Evolutionary conservation across 495 filamentous ascomycete species (phyloP).

Genomic region (Extremus antarcticus): DNA sequence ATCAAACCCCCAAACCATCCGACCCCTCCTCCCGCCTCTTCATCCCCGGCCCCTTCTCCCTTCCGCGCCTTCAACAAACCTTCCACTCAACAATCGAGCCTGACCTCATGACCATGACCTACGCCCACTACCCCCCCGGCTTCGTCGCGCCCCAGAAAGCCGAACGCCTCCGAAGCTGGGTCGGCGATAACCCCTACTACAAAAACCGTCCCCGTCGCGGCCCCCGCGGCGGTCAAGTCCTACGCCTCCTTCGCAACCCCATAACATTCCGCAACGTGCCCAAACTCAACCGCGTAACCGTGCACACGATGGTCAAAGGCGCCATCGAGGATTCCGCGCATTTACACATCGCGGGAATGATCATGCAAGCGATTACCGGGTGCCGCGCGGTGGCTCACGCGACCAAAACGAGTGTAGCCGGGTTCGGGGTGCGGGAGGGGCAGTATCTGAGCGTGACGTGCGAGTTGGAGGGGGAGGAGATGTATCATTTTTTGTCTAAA

Average conservation of each 20-base stretch:
- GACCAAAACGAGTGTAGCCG: conserved; percentile 52
- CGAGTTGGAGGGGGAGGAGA: conserved; percentile 62
- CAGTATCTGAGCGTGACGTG: conserved; percentile 56
- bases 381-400: conserved; percentile 58
- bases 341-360: conserved; percentile 70
- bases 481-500: conserved; percentile 81
- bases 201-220: conserved; percentile 76
- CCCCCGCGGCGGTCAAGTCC: conserved; percentile 59
- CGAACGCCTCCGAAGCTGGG: conserved; percentile 74
- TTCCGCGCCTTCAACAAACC: conserved; percentile 80
- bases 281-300: conserved; percentile 64
- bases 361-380: conserved; percentile 76
- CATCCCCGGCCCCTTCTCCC: conserved; percentile 84
- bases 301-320: conserved; percentile 56
- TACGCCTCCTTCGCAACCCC: conserved; percentile 62
- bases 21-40: conserved; percentile 80
- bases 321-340: conserved; percentile 54
- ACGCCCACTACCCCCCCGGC: conserved; percentile 70
- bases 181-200: conserved; percentile 83
- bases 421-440: conserved; percentile 48
- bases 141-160: conserved; percentile 49
- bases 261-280: conserved; percentile 82
- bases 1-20: conserved; percentile 72
- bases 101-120: conserved; percentile 84
- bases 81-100: conserved; percentile 73